Evolutionary conservation across 257 asterid species (phyloP), one percentile per base, ranked within the genome.

Genomic region (Solanum sitiens): DNA sequence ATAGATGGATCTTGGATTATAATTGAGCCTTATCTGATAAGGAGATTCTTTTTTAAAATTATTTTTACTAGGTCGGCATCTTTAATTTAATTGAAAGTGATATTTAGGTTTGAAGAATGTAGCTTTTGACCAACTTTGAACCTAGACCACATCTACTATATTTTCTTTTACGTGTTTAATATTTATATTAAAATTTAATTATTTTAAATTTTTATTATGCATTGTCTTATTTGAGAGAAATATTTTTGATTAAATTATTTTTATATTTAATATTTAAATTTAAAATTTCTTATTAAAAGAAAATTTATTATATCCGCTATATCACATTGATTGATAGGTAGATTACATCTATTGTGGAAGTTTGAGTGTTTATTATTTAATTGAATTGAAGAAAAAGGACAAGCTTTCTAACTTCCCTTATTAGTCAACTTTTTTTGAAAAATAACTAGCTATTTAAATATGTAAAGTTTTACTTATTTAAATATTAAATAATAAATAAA

Each of bases 21-120:
- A 84, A 20, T 61, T 5, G 37, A 70, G 45, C 45, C 89, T 92
- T 91, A 93, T 94, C 96, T 92, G 44, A 70, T 25, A 80, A 5
- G 70, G 25, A 2, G 27, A 47, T 16, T 56, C 7, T 18, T 18
- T 53, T 53, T 18, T 6, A 53, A 53, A 53, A 53, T 7, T 7
- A 53, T 56, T 3, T 56, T 56, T 56, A 88, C 91, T 85, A 90
- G 91, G 92, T 89, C 86, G 88, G 91, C 76, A 59, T n/a, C 86
- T 86, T 89, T 25, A 40, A 76, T 63, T 42, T 74, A 72, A 87
- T 89, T 59, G 92, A 88, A 90, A 91, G 89, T 70, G 92, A 89
- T 89, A 88, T 88, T 83, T 83, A 86, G 59, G 77, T 40, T 18
- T 85, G 71, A 56, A 20, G 67, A 56, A 20, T 3, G 65, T 56